phyloP scores from a whole-genome alignment of 305 asterid genomes.

The Fraxinus xanthoxyloides region DNA sequence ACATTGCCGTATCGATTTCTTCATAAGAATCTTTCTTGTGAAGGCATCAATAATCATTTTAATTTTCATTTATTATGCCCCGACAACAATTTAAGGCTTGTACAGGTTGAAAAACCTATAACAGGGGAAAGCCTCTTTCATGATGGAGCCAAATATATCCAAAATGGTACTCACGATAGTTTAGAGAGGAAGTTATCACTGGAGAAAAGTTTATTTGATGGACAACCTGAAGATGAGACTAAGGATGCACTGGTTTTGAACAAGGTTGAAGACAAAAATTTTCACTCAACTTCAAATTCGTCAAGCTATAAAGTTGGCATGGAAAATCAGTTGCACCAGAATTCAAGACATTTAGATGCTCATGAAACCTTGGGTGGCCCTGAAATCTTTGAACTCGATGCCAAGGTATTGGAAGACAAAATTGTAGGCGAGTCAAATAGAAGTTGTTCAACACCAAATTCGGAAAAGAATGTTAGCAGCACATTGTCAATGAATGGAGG shows the following conservation, averaged over 20 bases:
- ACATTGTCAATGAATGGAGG: constrained; percentile 40
- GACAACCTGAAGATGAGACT: constrained; percentile 40
- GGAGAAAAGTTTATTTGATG: constrained; percentile 36
- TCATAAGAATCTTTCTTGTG: not conserved
- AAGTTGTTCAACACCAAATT: constrained; percentile 47
- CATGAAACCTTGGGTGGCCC: constrained; percentile 40
- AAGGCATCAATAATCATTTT: constrained; percentile 15
- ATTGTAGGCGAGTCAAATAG: constrained; percentile 37
- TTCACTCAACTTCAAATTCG: constrained; percentile 32
- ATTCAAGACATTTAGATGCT: constrained; percentile 36
- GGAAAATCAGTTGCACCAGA: constrained; percentile 35
- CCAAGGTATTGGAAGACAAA: constrained; percentile 41
- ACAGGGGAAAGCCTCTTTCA: constrained; percentile 34
- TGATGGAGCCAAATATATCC: constrained; percentile 35
- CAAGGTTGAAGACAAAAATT: constrained; percentile 40
- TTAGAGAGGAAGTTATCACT: constrained; percentile 36
- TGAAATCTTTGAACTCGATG: constrained; percentile 32
- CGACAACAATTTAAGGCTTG: constrained; percentile 14
- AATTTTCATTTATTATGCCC: constrained; percentile 17
- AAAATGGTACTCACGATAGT: constrained; percentile 37
- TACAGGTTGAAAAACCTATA: constrained; percentile 52
- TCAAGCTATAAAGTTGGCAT: constrained; percentile 38
- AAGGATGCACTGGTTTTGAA: constrained; percentile 25
- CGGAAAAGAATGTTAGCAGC: constrained; percentile 70
- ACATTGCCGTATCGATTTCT: not conserved